Conservation (phyloP, 2,329 filamentous ascomycete species). For the Trichoderma cornu-damae region DNA sequence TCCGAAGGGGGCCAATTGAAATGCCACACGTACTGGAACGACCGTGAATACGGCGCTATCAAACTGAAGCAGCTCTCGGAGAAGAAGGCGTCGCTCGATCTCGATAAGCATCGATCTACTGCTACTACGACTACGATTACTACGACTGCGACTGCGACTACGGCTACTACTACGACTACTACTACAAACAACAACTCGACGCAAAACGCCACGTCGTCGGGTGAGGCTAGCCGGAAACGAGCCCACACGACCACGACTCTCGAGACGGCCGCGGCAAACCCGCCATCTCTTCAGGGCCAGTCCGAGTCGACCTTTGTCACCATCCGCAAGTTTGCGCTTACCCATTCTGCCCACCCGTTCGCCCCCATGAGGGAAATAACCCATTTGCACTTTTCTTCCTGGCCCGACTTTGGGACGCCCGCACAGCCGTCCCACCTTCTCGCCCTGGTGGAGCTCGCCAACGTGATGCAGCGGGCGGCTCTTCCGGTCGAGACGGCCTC, state of each 20-base stretch:
- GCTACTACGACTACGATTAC: no score
- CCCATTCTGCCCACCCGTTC: constrained; percentile 72
- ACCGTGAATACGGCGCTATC: constrained; percentile 70
- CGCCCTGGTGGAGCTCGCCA: constrained; percentile 82
- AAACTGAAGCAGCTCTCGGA: constrained; percentile 74
- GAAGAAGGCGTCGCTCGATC: constrained; percentile 73
- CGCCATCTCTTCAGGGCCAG: constrained; percentile 27
- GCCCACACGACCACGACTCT: constrained; percentile 50
- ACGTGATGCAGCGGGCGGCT: constrained; percentile 60
- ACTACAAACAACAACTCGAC: constrained; percentile 39
- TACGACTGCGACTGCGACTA: no score
- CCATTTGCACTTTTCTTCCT: constrained; percentile 90
- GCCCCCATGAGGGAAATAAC: constrained; percentile 86
- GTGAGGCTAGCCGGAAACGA: constrained; percentile 45
- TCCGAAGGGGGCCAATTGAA: constrained; percentile 90
- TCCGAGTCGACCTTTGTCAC: constrained; percentile 68
- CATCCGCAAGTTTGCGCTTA: constrained; percentile 80
- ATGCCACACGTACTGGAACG: constrained; percentile 90
- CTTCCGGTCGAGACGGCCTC: constrained; percentile 43
- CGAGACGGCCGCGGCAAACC: constrained; percentile 30
- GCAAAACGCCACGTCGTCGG: constrained; percentile 25
- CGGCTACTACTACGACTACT: no score
- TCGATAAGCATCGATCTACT: constrained; percentile 49
- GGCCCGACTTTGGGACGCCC: constrained; percentile 94
- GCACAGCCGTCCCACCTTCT: constrained; percentile 84